Conservation (phyloP, 805 yeast genomes). For the Debaryomyces castellii region DNA sequence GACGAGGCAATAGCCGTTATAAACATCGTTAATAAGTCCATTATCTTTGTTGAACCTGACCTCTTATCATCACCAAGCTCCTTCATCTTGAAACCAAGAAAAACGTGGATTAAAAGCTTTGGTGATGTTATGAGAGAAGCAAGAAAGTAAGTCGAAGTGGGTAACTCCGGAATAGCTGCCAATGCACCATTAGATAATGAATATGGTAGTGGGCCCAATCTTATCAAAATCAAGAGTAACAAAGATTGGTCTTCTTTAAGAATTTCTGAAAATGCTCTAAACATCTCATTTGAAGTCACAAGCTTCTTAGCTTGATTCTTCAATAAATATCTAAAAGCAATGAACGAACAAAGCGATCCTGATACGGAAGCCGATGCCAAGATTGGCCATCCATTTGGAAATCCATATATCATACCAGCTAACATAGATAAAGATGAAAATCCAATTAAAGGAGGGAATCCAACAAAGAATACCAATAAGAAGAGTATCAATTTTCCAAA, state of each 20-base stretch:
- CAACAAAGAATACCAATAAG: slow-evolving; percentile 56
- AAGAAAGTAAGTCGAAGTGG: slow-evolving; percentile 56
- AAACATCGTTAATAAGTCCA: slow-evolving; percentile 61
- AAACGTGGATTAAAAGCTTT: slow-evolving; percentile 71
- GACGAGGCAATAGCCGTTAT: slow-evolving; percentile 56
- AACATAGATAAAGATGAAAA: slow-evolving; percentile 66
- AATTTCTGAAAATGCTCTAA: slow-evolving; percentile 73
- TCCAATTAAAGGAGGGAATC: slow-evolving; percentile 91
- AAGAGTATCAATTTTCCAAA: slow-evolving; percentile 50
- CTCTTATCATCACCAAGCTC: slow-evolving; percentile 59
- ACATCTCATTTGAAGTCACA: slow-evolving; percentile 58
- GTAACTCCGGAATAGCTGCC: slow-evolving; percentile 80
- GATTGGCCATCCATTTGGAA: slow-evolving; percentile 75
- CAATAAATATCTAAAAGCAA: slow-evolving; percentile 61
- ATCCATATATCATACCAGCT: slow-evolving; percentile 82
- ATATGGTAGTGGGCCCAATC: slow-evolving; percentile 91
- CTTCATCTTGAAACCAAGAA: slow-evolving; percentile 74
- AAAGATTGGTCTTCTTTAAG: slow-evolving; percentile 67
- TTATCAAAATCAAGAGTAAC: slow-evolving; percentile 63
- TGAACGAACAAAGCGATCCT: slow-evolving; percentile 77
- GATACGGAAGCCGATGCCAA: slow-evolving; percentile 64
- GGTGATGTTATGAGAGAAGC: slow-evolving; percentile 83
- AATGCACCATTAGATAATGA: slow-evolving; percentile 90
- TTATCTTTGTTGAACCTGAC: slow-evolving; percentile 49
- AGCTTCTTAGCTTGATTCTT: slow-evolving; percentile 57